These are phyloP conservation scores for Acanthamoeba sp. DNA, from an alignment of 208 protist species.

Conservation along the genomic window DNA sequence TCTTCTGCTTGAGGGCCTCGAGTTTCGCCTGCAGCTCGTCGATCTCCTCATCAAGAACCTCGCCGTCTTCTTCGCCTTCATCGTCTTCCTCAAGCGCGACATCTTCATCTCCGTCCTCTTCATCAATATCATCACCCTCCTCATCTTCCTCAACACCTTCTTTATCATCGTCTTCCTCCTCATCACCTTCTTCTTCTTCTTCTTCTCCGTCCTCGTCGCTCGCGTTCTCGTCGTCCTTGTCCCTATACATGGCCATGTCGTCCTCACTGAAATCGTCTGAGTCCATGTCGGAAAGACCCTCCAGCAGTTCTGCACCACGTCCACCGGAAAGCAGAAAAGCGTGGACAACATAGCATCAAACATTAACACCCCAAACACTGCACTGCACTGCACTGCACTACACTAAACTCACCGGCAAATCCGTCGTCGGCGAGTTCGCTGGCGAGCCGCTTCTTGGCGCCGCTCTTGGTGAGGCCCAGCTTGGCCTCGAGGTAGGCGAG, in stretches of 20 bases:
- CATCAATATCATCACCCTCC: neutral
- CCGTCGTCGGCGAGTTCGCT: constrained; percentile 25
- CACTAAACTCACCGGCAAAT: neutral
- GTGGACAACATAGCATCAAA: neutral
- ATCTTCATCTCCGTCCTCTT: neutral
- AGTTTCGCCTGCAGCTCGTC: neutral
- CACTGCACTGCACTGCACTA: neutral
- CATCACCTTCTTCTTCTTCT: neutral
- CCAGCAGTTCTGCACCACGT: neutral
- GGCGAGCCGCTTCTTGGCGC: constrained; percentile 9
- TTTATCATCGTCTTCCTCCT: neutral
- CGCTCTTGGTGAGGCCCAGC: neutral
- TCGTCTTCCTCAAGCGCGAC: neutral
- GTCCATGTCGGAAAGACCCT: neutral
- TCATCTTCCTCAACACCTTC: neutral
- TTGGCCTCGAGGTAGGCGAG: constrained; percentile 23
- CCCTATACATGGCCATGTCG: constrained; percentile 3
- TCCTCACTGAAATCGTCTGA: neutral
- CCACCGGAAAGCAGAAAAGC: too few relatives aligned
- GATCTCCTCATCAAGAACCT: neutral
- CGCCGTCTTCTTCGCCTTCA: neutral
- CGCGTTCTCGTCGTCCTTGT: too few relatives aligned
- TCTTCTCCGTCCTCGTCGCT: neutral
- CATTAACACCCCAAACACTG: too few relatives aligned
- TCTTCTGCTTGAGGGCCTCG: neutral